Base-by-base conservation (phyloP, 352 stramenopile species). In the Globisporangium cystogenes region DNA sequence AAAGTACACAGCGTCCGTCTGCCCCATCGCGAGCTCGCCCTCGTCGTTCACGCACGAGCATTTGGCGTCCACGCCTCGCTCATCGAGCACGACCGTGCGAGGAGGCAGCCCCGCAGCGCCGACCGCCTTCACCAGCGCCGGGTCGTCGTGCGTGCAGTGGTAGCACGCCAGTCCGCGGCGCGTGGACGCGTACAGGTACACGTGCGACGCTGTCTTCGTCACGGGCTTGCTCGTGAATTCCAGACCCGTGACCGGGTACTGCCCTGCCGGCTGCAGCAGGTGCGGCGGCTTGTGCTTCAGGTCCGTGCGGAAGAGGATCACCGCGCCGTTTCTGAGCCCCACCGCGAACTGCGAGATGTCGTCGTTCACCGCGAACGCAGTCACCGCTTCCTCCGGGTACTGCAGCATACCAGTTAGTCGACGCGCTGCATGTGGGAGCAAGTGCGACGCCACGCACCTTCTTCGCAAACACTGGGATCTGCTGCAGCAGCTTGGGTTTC, bases 1-100 rank as follows among this genome's bases (percentile, higher is more conserved):
- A 50, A 94, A 95, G 65, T 95, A 96, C 14, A 96, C 79, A 8
- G 79, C 84, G 55, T 95, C 86, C 0, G 78, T 86, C 61, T 95
- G 84, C 1, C 84, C 84, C 3, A 94, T 77, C 4, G 81, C 82
- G 12, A 94, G 83, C 43, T 94, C 82, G 24, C 82, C 84, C 44
- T 93, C 84, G 21, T 94, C 84, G 48, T 90, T 94, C 49, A 93
- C 78, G 43, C 80, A 88, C 35, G 78, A 85, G 47, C 80, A 91
- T 53, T 90, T 86, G 31, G 83, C 66, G 54, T 90, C 84, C 23
- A 94, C 80, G 23, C 84, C 84, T 44, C 82, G 80, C 52, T 94
- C 84, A 41, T 94, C 84, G 16, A 94, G 58, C 4, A 91, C 82
- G 2, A 85, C 81, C 15, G 78, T 89, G 11, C 84, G 80, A 7